These are phyloP conservation scores for Saprolegnia parasitica DNA, from an alignment of 352 stramenopile genomes.

Conservation along the genomic window DNA sequence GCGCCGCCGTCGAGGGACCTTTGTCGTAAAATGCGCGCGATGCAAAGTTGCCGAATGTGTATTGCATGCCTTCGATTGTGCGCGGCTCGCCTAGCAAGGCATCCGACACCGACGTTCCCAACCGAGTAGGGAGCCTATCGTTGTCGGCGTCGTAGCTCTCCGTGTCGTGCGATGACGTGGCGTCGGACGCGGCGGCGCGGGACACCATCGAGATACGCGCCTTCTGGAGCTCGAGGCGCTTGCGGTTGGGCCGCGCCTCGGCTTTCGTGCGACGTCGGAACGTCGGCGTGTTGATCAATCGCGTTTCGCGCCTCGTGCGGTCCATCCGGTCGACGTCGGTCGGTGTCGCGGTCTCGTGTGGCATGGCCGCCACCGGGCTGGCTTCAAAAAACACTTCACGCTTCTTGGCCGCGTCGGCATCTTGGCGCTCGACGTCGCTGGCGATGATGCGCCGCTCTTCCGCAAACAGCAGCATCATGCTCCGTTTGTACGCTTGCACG, in stretches of 20 bases:
- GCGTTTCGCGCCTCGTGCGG: background rate
- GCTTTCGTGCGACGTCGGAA: background rate
- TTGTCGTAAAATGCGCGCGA: background rate
- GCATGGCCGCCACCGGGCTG: background rate
- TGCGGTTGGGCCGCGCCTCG: background rate
- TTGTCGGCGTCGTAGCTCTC: background rate
- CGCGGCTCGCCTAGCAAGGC: background rate
- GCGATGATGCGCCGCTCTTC: constrained; percentile 21
- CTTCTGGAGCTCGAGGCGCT: constrained; percentile 5
- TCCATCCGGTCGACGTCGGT: background rate
- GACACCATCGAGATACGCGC: background rate
- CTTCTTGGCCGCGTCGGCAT: background rate
- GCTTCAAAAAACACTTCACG: constrained; percentile 16
- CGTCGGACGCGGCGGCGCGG: background rate
- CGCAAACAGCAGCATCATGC: constrained; percentile 18
- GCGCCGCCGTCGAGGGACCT: background rate
- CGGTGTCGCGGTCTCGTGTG: background rate
- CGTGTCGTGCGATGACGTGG: background rate
- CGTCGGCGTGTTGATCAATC: background rate
- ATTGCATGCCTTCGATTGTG: constrained; percentile 6
- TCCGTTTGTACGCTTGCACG: constrained; percentile 17
- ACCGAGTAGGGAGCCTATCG: too few species aligned
- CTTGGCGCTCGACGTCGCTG: background rate
- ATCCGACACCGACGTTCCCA: background rate
- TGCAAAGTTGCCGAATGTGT: constrained; percentile 3